Percentiles rank a stretch among this genome's conserved stretches.
These are phyloP conservation scores for Collybia sp. DNA, from an alignment of 768 basidiomycete species.

Conservation along the genomic window DNA sequence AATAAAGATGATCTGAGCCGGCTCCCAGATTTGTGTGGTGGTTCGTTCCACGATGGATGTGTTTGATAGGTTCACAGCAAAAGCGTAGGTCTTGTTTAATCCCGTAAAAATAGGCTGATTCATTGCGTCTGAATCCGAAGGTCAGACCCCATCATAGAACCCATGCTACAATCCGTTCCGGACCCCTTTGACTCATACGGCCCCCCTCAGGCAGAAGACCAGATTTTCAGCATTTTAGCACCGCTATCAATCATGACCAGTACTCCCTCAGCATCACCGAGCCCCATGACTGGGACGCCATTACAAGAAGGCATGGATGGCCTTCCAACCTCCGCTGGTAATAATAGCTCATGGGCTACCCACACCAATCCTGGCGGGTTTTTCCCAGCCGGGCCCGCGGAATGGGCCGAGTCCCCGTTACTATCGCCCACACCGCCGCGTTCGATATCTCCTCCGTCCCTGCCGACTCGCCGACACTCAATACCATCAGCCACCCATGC, in stretches of 20 bases:
- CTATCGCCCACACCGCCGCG: slow-evolving; percentile 40
- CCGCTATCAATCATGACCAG: slow-evolving; percentile 74
- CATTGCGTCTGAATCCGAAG: slow-evolving; percentile 27
- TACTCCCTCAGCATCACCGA: slow-evolving; percentile 49
- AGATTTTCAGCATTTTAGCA: slow-evolving; percentile 90
- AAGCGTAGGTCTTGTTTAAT: slow-evolving; percentile 58
- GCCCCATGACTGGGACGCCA: slow-evolving; percentile 49
- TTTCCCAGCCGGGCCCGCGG: slow-evolving; percentile 47
- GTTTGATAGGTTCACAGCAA: slow-evolving; percentile 82
- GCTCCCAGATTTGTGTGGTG: slow-evolving; percentile 62
- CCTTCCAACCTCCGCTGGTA: slow-evolving; percentile 24
- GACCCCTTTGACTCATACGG: slow-evolving; percentile 94
- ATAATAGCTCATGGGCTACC: slow-evolving; percentile 47
- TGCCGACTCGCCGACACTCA: slow-evolving; percentile 44
- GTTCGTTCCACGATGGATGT: slow-evolving; percentile 91
- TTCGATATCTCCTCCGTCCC: slow-evolving; percentile 45
- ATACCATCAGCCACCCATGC: slow-evolving; percentile 27
- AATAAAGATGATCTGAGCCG: slow-evolving; percentile 2
- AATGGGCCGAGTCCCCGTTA: slow-evolving; percentile 49
- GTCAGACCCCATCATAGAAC: slow-evolving; percentile 87
- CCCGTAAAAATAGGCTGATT: slow-evolving; percentile 6
- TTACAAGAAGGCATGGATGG: slow-evolving; percentile 30
- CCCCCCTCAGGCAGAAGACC: slow-evolving; percentile 80
- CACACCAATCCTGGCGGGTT: slow-evolving; percentile 34
- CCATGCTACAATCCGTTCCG: slow-evolving; percentile 84